phyloP scores from a whole-genome alignment of 2,329 filamentous ascomycete species.

The Dactylellina leptospora region DNA sequence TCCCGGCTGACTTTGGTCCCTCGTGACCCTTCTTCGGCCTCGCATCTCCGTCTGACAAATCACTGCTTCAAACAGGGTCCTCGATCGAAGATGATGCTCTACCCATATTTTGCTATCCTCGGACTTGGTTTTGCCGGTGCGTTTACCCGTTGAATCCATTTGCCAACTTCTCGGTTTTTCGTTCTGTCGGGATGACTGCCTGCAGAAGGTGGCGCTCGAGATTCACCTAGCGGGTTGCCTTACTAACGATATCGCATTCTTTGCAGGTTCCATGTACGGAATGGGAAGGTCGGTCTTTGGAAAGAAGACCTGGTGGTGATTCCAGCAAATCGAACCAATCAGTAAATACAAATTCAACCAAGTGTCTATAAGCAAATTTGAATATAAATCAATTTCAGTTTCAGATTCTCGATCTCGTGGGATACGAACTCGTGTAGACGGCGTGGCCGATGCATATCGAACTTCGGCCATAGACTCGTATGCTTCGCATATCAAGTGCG shows the following conservation, averaged over 20 bases:
- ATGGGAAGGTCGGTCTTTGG: constrained; percentile 54
- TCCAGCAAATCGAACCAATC: not conserved
- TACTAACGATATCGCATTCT: constrained; percentile 1
- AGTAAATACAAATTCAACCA: no score
- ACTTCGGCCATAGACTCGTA: no score
- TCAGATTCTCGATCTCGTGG: no score
- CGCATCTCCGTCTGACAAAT: constrained; percentile 22
- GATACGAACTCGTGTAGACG: no score
- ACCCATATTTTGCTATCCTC: constrained; percentile 56
- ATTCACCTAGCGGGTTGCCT: not conserved
- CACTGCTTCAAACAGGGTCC: constrained; percentile 52
- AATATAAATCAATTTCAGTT: no score
- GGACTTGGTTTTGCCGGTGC: constrained; percentile 54
- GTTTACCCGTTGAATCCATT: constrained; percentile 5
- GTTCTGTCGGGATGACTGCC: constrained; percentile 14
- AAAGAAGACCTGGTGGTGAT: constrained; percentile 51
- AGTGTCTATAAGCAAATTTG: no score
- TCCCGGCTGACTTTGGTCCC: not conserved
- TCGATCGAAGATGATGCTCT: constrained; percentile 55
- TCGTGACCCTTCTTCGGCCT: not conserved
- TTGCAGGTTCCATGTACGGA: constrained; percentile 54
- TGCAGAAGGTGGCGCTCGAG: constrained; percentile 4
- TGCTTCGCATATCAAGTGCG: no score
- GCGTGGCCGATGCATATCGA: no score
- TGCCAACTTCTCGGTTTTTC: constrained; percentile 1